Percentiles rank a stretch among this genome's conserved stretches.
phyloP scores from a whole-genome alignment of 2,329 filamentous ascomycete species.

The Ceratocystis ficicola region DNA sequence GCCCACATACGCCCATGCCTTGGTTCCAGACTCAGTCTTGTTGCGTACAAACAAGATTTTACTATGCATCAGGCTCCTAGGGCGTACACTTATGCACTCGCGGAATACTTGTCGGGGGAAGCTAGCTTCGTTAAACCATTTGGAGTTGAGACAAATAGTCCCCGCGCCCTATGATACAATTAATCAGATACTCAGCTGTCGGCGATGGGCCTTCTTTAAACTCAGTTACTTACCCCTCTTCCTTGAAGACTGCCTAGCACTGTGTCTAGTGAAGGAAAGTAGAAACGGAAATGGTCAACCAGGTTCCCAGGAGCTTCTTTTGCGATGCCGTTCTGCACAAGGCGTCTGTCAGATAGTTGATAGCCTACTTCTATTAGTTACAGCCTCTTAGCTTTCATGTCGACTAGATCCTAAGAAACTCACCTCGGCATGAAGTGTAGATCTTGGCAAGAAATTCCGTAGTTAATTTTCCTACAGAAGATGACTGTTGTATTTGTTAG shows the following conservation, averaged over 20 bases:
- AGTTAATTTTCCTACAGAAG: conserved; percentile 69
- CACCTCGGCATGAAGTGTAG: conserved; percentile 45
- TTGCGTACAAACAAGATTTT: conserved; percentile 53
- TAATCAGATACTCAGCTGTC: background rate
- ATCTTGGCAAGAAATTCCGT: conserved; percentile 49
- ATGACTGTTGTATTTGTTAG: conserved; percentile 40
- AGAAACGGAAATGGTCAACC: conserved; percentile 52
- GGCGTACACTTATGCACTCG: conserved; percentile 60
- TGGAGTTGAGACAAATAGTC: conserved; percentile 66
- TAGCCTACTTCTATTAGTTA: conserved; percentile 7
- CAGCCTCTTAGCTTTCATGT: background rate
- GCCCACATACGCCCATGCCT: conserved; percentile 72
- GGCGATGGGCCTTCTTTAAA: background rate
- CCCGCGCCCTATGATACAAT: conserved; percentile 51
- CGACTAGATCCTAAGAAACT: conserved; percentile 15
- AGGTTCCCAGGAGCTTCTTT: conserved; percentile 23
- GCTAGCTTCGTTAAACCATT: conserved; percentile 54
- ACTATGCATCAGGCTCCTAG: conserved; percentile 72
- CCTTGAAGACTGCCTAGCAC: conserved; percentile 55
- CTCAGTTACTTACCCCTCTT: conserved; percentile 35
- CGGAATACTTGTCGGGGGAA: conserved; percentile 64
- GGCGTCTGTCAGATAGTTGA: conserved; percentile 33
- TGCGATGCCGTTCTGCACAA: conserved; percentile 26
- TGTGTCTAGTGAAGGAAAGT: conserved; percentile 66
- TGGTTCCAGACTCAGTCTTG: conserved; percentile 24